Evolutionary conservation across 176 grass and related monocot genomes (phyloP).

Genomic region (Urochloa ruziziensis): DNA sequence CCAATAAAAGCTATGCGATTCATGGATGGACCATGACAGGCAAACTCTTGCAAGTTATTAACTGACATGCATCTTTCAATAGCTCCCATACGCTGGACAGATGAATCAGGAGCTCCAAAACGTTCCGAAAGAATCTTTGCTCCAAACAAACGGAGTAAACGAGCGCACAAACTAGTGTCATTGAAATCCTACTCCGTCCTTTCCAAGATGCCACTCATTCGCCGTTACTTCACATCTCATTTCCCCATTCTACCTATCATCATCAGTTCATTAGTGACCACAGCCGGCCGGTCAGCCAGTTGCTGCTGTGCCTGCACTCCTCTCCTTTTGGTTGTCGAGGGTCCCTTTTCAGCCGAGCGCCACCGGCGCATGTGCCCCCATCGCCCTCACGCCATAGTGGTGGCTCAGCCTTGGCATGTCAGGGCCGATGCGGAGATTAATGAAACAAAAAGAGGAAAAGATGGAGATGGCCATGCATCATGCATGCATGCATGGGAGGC

Average conservation of each 20-base stretch:
- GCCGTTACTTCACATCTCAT: constrained; percentile 1
- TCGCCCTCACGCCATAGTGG: constrained; percentile 51
- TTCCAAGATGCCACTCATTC: constrained; percentile 10
- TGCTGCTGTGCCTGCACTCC: constrained; percentile 3
- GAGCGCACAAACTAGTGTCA: not conserved
- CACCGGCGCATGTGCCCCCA: constrained; percentile 67
- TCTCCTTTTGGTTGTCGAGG: constrained; percentile 42
- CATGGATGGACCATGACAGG: too few relatives aligned
- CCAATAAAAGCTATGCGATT: too few relatives aligned
- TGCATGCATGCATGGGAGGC: too few relatives aligned
- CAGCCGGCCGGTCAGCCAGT: not conserved
- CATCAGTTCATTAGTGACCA: constrained; percentile 22
- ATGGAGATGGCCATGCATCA: constrained; percentile 9
- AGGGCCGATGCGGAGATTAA: constrained; percentile 45
- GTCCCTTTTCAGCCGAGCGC: constrained; percentile 46
- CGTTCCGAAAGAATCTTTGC: not conserved
- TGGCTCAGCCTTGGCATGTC: constrained; percentile 43
- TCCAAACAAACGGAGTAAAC: not conserved
- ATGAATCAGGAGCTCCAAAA: too few relatives aligned
- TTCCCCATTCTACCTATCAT: not conserved
- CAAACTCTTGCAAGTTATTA: too few relatives aligned
- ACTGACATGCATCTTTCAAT: too few relatives aligned
- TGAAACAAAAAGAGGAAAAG: constrained; percentile 67
- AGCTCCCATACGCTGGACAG: too few relatives aligned
- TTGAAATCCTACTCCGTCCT: not conserved